Percentiles rank a stretch among this genome's conserved stretches.
phyloP scores from a whole-genome alignment of 176 grass and related monocot genomes.

The Carex myosuroides region DNA sequence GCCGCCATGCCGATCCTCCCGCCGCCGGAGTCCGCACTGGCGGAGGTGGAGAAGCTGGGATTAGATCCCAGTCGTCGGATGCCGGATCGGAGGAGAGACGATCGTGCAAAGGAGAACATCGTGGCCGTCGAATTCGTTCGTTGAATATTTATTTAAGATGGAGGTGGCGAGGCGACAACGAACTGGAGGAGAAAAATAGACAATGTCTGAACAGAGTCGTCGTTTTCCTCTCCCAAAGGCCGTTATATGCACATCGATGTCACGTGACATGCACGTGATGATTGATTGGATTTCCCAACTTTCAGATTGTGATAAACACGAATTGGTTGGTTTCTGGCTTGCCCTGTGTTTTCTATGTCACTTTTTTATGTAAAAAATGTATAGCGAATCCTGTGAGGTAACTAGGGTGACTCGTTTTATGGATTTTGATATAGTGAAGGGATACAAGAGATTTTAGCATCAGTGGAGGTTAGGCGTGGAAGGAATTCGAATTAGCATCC shows the following conservation, averaged over 20 bases:
- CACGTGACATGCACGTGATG: constrained; percentile 1
- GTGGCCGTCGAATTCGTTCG: neutral
- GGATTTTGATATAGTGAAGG: neutral
- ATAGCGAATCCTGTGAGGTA: neutral
- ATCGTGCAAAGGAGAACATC: constrained; percentile 37
- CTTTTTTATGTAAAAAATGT: neutral
- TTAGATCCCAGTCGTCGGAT: constrained; percentile 17
- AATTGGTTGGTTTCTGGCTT: neutral
- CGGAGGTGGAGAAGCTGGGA: constrained; percentile 20
- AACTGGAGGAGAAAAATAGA: constrained; percentile 14
- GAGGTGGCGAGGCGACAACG: constrained; percentile 63
- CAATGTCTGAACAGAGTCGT: constrained; percentile 13
- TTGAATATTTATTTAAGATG: neutral
- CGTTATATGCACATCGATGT: neutral
- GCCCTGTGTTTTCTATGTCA: neutral
- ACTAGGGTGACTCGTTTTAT: neutral
- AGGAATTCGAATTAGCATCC: too few relatives aligned
- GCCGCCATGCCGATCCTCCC: constrained; percentile 9
- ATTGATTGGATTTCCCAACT: neutral
- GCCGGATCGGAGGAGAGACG: constrained; percentile 36
- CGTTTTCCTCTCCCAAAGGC: neutral
- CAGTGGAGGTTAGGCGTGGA: neutral
- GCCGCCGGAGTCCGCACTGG: constrained; percentile 15
- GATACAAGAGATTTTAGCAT: neutral
- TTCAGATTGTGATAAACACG: neutral